Evolutionary conservation across 768 basidiomycete genomes (phyloP).

Genomic region (Rhodocollybia butyracea): DNA sequence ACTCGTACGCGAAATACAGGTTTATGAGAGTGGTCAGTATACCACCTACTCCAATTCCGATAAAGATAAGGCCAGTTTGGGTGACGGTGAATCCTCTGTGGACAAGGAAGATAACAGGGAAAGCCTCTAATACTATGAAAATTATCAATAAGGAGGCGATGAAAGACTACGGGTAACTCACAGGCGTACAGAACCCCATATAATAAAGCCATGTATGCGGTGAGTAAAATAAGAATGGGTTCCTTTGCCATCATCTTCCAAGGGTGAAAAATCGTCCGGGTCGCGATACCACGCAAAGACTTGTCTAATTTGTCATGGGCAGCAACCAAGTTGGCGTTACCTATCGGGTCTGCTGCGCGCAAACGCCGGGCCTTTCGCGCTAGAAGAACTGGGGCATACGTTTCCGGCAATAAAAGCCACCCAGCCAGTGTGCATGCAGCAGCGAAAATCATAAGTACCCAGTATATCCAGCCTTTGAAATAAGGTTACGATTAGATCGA

Average conservation of each 20-base stretch:
- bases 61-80: slow-evolving; percentile 35
- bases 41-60: slow-evolving; percentile 34
- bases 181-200: slow-evolving; percentile 52
- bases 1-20: slow-evolving; percentile 22
- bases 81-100: slow-evolving; percentile 32
- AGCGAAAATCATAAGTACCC: slow-evolving; percentile 67
- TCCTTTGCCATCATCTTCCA: slow-evolving; percentile 49
- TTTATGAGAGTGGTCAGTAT: slow-evolving; percentile 25
- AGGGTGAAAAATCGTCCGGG: slow-evolving; percentile 39
- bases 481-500: too few species aligned
- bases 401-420: slow-evolving; percentile 55
- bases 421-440: slow-evolving; percentile 44
- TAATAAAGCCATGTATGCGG: slow-evolving; percentile 46
- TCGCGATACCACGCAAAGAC: slow-evolving; percentile 26
- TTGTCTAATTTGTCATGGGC: slow-evolving; percentile 30
- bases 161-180: slow-evolving; percentile 27
- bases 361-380: slow-evolving; percentile 45
- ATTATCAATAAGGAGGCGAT: neutral
- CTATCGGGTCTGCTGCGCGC: slow-evolving; percentile 30
- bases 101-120: slow-evolving; percentile 34
- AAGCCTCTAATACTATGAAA: slow-evolving; percentile 29
- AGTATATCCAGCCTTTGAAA: slow-evolving; percentile 74
- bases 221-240: slow-evolving; percentile 45
- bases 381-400: slow-evolving; percentile 61
- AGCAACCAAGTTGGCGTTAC: slow-evolving; percentile 16